A percentile compares a stretch with the other conserved stretches of the same genome.
Evolutionary conservation across 108 stramenopile genomes (phyloP).

Genomic region (Cyclostephanos invisitatus): DNA sequence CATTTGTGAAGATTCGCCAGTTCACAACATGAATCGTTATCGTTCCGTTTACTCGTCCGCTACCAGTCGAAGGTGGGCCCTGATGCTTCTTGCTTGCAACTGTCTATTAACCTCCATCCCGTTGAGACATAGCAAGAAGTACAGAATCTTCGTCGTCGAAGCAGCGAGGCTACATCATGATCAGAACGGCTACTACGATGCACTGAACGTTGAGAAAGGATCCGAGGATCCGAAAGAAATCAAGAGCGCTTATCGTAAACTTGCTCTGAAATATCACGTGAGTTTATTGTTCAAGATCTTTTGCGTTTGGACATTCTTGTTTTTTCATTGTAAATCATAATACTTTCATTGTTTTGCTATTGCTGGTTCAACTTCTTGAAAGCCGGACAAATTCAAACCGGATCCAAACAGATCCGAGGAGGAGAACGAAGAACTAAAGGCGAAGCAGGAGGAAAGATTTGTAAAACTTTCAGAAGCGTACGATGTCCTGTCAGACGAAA

Average conservation of each 20-base stretch:
- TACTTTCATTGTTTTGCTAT: too few species aligned
- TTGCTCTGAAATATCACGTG: constrained; percentile 65
- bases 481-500: constrained; percentile 73
- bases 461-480: constrained; percentile 76
- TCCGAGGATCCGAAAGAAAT: constrained; percentile 66
- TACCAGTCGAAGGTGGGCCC: background rate
- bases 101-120: constrained; percentile 1
- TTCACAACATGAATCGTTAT: constrained; percentile 4
- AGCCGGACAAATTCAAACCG: constrained; percentile 70
- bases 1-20: background rate
- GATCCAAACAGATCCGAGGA: constrained; percentile 37
- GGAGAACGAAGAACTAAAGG: constrained; percentile 55
- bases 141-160: background rate
- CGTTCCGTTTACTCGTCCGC: background rate
- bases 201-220: constrained; percentile 53
- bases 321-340: too few species aligned
- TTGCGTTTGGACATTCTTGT: background rate
- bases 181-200: constrained; percentile 56
- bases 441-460: constrained; percentile 63
- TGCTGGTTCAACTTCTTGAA: background rate
- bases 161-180: constrained; percentile 5
- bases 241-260: constrained; percentile 67
- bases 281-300: background rate
- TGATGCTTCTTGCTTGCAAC: background rate
- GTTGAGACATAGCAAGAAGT: background rate